Base-by-base conservation (phyloP, 73 alveolate species). In the Effrenium voratum region DNA sequence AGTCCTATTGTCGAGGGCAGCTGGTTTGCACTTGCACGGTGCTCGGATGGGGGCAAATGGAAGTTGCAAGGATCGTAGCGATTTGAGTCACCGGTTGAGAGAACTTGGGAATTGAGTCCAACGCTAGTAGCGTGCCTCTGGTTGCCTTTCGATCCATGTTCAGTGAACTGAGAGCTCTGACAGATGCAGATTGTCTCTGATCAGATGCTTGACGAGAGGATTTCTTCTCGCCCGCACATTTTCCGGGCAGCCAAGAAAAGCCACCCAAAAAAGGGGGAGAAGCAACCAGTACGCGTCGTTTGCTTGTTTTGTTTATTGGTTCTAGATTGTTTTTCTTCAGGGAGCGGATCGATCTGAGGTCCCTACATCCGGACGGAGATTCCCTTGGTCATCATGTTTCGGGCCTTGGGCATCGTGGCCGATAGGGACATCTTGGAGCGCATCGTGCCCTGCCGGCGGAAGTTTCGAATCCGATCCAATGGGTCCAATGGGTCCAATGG, bases 401-500 rank as follows among this genome's bases (percentile, higher is more conserved):
- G 99, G 57, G 99, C 99, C 44, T 99, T 99, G 99, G 85, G 99
- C 86, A 75, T 98, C 34, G 99, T 99, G 36, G 98, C 99, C 24
- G 99, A 99, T 99, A 99, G 99, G 90, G 99, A 99, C 98, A 99
- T 99, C 92, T 46, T 99, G 73, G 99, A 99, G 91, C 99, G 99
- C 75, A 99, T 99, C 91, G 99, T 99, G 98, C 99, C 99, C 92
- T 99, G 99, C 99, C 99, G 99, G 97, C 84, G 5, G 81, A 34
- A 57, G 50, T 26, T 28, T 68, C 32, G 80, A 19, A 30, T 0
- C 16, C 8, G n/a, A n/a, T n/a, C n/a, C n/a, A n/a, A n/a, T n/a
- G n/a, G n/a, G n/a, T n/a, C n/a, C n/a, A n/a, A n/a, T n/a, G n/a
- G n/a, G n/a, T n/a, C n/a, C n/a, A n/a, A n/a, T n/a, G n/a, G n/a